These are phyloP conservation scores for Nemania abortiva DNA, from an alignment of 2,329 filamentous ascomycete genomes.

Conservation along the genomic window DNA sequence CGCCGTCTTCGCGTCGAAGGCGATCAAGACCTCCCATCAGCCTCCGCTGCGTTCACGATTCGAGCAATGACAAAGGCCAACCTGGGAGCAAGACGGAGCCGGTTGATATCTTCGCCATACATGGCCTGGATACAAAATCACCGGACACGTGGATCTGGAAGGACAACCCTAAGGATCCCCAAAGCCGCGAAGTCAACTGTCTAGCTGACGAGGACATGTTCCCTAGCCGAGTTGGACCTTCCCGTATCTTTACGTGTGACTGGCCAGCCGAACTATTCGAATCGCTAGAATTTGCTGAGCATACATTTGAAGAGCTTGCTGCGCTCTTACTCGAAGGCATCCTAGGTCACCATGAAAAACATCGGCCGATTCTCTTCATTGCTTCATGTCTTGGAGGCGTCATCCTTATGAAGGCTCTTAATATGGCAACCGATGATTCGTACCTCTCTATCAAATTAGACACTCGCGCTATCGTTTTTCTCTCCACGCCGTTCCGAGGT, in stretches of 20 bases:
- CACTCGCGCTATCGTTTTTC: slow-evolving; percentile 17
- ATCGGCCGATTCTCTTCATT: slow-evolving; percentile 17
- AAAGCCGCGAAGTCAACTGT: neutral
- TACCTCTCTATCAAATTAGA: neutral
- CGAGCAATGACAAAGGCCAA: neutral
- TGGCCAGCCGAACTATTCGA: slow-evolving; percentile 19
- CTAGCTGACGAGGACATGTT: slow-evolving; percentile 10
- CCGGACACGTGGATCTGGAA: slow-evolving; percentile 14
- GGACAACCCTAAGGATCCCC: neutral
- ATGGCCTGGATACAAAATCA: slow-evolving; percentile 21
- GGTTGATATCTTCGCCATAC: slow-evolving; percentile 22
- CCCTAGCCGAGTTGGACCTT: neutral
- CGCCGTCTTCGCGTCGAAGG: neutral
- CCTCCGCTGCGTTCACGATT: neutral
- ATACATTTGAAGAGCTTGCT: slow-evolving; percentile 10
- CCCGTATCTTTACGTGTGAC: slow-evolving; percentile 21
- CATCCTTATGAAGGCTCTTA: slow-evolving; percentile 17
- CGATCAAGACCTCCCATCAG: neutral
- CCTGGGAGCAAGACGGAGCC: neutral
- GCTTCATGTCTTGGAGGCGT: slow-evolving; percentile 24
- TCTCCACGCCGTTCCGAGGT: slow-evolving; percentile 16
- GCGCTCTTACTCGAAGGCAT: slow-evolving; percentile 9
- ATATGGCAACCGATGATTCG: neutral
- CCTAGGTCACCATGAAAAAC: neutral
- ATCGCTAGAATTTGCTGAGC: neutral